phyloP scores from a whole-genome alignment of 2,329 filamentous ascomycete genomes.

The Bertia moriformis region DNA sequence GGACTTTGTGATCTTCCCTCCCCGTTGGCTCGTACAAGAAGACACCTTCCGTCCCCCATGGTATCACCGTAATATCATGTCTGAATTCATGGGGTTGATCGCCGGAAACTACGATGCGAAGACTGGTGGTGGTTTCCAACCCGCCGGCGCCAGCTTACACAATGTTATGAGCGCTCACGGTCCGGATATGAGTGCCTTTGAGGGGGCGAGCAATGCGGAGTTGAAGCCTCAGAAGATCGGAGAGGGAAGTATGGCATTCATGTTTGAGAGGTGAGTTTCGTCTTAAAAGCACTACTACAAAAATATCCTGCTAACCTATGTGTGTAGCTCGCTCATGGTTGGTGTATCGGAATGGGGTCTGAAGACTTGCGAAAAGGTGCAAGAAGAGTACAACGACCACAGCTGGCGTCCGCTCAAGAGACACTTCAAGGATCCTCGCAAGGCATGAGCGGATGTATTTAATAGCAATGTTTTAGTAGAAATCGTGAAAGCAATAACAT shows the following conservation, averaged over 20 bases:
- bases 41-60: slow-evolving; percentile 45
- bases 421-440: slow-evolving; percentile 19
- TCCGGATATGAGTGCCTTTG: slow-evolving; percentile 37
- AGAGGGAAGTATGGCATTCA: slow-evolving; percentile 47
- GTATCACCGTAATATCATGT: slow-evolving; percentile 53
- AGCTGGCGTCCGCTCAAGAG: slow-evolving; percentile 44
- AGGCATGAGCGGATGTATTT: no score
- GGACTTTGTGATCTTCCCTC: slow-evolving; percentile 52
- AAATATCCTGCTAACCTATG: not conserved
- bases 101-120: slow-evolving; percentile 45
- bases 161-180: slow-evolving; percentile 51
- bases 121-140: slow-evolving; percentile 38
- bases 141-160: slow-evolving; percentile 45
- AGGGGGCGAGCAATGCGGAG: slow-evolving; percentile 33
- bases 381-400: slow-evolving; percentile 54
- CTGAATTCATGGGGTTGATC: slow-evolving; percentile 53
- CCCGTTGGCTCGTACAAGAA: slow-evolving; percentile 46
- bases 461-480: no score
- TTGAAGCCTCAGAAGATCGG: slow-evolving; percentile 39
- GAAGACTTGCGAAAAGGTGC: slow-evolving; percentile 53
- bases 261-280: slow-evolving; percentile 33
- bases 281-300: slow-evolving; percentile 22
- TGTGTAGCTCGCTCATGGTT: slow-evolving; percentile 48
- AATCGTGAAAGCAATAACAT: not conserved
- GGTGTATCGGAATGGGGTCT: slow-evolving; percentile 62